Evolutionary conservation across 2,329 filamentous ascomycete species (phyloP).

Genomic region (Arthroderma sp.): DNA sequence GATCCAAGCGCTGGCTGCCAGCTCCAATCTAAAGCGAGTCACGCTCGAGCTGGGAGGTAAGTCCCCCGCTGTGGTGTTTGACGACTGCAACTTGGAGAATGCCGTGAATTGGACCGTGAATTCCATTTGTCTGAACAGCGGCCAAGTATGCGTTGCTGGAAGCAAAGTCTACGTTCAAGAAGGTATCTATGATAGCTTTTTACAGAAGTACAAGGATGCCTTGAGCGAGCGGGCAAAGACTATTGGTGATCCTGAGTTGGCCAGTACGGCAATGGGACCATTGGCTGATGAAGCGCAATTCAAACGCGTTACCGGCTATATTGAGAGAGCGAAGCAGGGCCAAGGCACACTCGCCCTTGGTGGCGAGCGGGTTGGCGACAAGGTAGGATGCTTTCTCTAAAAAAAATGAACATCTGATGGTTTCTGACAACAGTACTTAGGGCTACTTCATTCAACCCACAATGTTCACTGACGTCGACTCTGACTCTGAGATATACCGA

Average conservation of each 20-base stretch:
- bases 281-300: conserved; percentile 7
- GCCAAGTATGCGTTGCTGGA: conserved; percentile 15
- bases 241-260: conserved; percentile 6
- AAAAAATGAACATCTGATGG: too few species aligned
- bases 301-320: conserved; percentile 6
- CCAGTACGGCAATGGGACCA: conserved; percentile 6
- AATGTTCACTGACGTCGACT: conserved; percentile 22
- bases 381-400: conserved; percentile 5
- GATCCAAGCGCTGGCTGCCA: conserved; percentile 31
- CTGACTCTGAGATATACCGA: conserved; percentile 24
- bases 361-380: conserved; percentile 12
- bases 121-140: conserved; percentile 11
- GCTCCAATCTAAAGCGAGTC: conserved; percentile 24
- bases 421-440: not conserved
- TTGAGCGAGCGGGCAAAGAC: conserved; percentile 8
- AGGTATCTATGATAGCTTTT: conserved; percentile 10
- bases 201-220: not conserved
- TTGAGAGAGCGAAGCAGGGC: conserved; percentile 6
- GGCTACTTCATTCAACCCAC: conserved; percentile 32
- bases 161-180: conserved; percentile 15
- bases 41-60: conserved; percentile 26
- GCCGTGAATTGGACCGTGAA: conserved; percentile 9
- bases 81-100: conserved; percentile 22
- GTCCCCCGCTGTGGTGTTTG: conserved; percentile 22
- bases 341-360: conserved; percentile 18